Percentiles rank a stretch among this genome's conserved stretches.
Evolutionary conservation across 768 basidiomycete genomes (phyloP).

Genomic region (Hypholoma sublateritium): DNA sequence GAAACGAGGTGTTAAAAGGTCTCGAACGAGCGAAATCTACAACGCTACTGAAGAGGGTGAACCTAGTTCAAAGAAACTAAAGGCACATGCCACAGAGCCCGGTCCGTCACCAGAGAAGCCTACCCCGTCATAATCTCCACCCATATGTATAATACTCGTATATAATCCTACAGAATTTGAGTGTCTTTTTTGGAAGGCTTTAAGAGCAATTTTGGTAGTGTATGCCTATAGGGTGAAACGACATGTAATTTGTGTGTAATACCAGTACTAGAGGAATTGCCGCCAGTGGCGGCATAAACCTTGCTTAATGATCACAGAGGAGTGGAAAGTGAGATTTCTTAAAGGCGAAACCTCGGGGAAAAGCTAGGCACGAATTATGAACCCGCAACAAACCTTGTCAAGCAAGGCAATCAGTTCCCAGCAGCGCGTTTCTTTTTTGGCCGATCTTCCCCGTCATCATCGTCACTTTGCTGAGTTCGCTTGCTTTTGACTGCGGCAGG

Average conservation of each 20-base stretch:
- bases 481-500: conserved; percentile 7
- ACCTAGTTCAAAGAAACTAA: conserved; percentile 36
- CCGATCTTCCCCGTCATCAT: conserved; percentile 11
- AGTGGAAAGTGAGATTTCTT: too few relatives aligned
- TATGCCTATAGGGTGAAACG: not conserved
- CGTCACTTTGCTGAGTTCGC: conserved; percentile 2
- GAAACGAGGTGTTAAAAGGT: conserved; percentile 36
- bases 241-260: too few relatives aligned
- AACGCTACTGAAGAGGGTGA: conserved; percentile 22
- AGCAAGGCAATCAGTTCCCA: conserved; percentile 2
- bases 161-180: too few relatives aligned
- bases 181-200: too few relatives aligned
- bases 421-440: conserved; percentile 18
- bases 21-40: conserved; percentile 28
- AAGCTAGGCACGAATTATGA: too few relatives aligned
- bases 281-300: too few relatives aligned
- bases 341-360: too few relatives aligned
- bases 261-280: too few relatives aligned
- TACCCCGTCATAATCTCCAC: not conserved
- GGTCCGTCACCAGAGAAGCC: conserved; percentile 1
- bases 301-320: too few relatives aligned
- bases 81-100: conserved; percentile 21
- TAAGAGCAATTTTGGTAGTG: not conserved
- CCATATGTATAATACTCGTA: not conserved
- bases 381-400: too few relatives aligned